Evolutionary conservation across 805 yeast genomes (phyloP).

Genomic region (Ogataea nakhonphanomensis): DNA sequence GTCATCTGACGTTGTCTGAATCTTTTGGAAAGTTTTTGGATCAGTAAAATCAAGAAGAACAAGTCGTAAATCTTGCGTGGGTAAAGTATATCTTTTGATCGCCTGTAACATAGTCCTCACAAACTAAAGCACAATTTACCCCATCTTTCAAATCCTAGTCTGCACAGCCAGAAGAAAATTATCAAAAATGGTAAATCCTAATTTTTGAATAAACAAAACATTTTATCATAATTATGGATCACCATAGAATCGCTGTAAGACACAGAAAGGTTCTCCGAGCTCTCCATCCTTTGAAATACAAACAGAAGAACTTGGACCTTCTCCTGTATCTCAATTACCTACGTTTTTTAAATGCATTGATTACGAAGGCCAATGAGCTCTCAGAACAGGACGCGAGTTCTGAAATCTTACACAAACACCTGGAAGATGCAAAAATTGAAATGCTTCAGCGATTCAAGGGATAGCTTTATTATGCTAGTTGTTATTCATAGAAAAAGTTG

Average conservation of each 20-base stretch:
- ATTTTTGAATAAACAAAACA: background rate
- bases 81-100: slow-evolving; percentile 16
- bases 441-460: slow-evolving; percentile 26
- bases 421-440: slow-evolving; percentile 31
- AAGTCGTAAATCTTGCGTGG: slow-evolving; percentile 22
- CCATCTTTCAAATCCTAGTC: background rate
- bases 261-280: slow-evolving; percentile 13
- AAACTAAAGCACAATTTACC: slow-evolving; percentile 1
- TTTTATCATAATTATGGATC: slow-evolving; percentile 8
- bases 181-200: slow-evolving; percentile 1
- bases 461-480: slow-evolving; percentile 6
- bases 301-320: slow-evolving; percentile 26
- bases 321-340: slow-evolving; percentile 46
- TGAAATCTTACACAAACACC: slow-evolving; percentile 40
- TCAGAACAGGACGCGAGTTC: slow-evolving; percentile 41
- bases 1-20: slow-evolving; percentile 65
- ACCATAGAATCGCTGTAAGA: slow-evolving; percentile 14
- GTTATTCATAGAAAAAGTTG: slow-evolving; percentile 31
- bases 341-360: slow-evolving; percentile 41
- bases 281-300: slow-evolving; percentile 7
- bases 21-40: slow-evolving; percentile 44
- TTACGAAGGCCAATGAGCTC: slow-evolving; percentile 37
- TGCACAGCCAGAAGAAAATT: too few relatives aligned
- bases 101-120: slow-evolving; percentile 7
- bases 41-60: slow-evolving; percentile 57